Conservation (phyloP, 345 rosid genomes). For the Boechera divaricarpa region DNA sequence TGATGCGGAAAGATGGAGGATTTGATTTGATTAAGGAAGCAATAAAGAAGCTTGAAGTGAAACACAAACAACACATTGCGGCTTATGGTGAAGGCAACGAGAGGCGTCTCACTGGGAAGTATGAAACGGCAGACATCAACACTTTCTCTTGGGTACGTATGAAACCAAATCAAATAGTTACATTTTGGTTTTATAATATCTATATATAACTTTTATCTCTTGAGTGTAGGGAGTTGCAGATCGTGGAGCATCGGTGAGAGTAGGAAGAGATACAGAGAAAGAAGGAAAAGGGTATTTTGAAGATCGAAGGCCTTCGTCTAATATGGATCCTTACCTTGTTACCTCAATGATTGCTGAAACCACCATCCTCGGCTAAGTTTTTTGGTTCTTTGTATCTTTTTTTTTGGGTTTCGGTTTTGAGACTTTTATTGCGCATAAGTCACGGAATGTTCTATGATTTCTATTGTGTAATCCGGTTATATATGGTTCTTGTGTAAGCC, state of each 20-base stretch:
- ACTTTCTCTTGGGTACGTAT: constrained; percentile 82
- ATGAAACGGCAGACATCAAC: constrained; percentile 87
- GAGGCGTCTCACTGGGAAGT: constrained; percentile 91
- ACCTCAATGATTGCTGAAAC: constrained; percentile 78
- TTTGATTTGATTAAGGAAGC: constrained; percentile 87
- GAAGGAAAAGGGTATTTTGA: constrained; percentile 83
- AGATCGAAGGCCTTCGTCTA: constrained; percentile 83
- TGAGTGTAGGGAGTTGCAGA: constrained; percentile 69
- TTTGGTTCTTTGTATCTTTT: neutral
- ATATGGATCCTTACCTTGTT: constrained; percentile 83
- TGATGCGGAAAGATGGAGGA: constrained; percentile 91
- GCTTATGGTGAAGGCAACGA: constrained; percentile 99
- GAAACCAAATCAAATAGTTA: neutral
- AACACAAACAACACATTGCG: constrained; percentile 82
- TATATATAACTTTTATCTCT: neutral
- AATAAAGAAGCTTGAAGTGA: constrained; percentile 78
- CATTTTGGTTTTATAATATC: neutral
- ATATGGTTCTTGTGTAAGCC: neutral
- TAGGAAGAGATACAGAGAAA: constrained; percentile 79
- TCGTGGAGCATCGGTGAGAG: constrained; percentile 74
- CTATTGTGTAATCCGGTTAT: neutral
- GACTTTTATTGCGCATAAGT: constrained; percentile 14
- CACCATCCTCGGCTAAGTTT: constrained; percentile 52
- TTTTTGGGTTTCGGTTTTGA: neutral
- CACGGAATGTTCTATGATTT: neutral